Evolutionary conservation across 192 early-diverging fungal genomes (phyloP).

Genomic region (Martensiomyces pterosporus): DNA sequence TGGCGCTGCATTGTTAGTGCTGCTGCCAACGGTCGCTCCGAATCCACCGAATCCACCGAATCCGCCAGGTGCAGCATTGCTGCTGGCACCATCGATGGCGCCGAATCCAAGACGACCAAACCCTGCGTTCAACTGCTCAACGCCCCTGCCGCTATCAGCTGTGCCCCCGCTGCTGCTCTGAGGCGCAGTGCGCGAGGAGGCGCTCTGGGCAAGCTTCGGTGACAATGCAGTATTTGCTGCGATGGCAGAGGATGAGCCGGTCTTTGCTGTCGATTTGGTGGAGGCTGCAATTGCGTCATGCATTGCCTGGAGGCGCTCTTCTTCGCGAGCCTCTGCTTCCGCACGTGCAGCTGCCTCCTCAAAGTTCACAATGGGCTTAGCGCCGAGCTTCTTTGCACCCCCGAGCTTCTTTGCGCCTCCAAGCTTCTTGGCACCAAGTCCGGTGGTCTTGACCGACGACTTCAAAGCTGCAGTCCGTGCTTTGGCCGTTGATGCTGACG

Average conservation of each 20-base stretch:
- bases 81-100: slow-evolving; percentile 16
- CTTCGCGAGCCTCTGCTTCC: slow-evolving; percentile 74
- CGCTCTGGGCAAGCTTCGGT: background rate
- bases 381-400: slow-evolving; percentile 76
- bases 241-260: background rate
- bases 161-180: background rate
- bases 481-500: slow-evolving; percentile 16
- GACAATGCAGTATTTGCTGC: background rate
- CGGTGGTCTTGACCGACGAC: slow-evolving; percentile 12
- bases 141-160: background rate
- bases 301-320: slow-evolving; percentile 51
- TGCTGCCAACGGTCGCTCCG: slow-evolving; percentile 39
- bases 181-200: background rate
- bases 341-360: slow-evolving; percentile 88
- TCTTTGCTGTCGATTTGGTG: background rate
- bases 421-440: slow-evolving; percentile 41
- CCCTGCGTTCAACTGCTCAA: slow-evolving; percentile 63
- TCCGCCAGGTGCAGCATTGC: slow-evolving; percentile 2
- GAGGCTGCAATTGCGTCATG: slow-evolving; percentile 22
- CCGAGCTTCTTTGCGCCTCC: slow-evolving; percentile 69
- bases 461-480: slow-evolving; percentile 18
- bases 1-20: slow-evolving; percentile 6
- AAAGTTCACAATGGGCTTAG: slow-evolving; percentile 73
- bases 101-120: slow-evolving; percentile 66
- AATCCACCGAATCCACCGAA: slow-evolving; percentile 47